These are phyloP conservation scores for Xylona heveae DNA, from an alignment of 495 filamentous ascomycete genomes.

Conservation along the genomic window DNA sequence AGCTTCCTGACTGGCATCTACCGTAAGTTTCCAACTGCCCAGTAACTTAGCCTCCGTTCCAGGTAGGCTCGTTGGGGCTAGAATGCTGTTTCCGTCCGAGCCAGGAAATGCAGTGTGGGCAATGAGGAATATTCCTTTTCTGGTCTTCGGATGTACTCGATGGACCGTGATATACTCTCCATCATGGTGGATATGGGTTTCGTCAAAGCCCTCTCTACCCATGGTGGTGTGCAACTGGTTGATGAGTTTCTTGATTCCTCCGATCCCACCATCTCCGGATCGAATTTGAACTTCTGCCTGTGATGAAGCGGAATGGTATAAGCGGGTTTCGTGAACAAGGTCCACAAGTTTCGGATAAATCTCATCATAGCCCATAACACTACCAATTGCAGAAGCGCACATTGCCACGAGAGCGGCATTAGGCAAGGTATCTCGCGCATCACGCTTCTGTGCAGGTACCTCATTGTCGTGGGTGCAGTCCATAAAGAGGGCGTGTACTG, in stretches of 20 bases:
- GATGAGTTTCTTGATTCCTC: constrained; percentile 68
- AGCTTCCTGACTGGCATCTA: constrained; percentile 44
- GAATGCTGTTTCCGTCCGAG: constrained; percentile 51
- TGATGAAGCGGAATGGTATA: constrained; percentile 57
- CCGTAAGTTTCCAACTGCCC: constrained; percentile 76
- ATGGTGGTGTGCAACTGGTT: constrained; percentile 86
- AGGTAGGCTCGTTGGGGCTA: constrained; percentile 53
- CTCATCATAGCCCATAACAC: constrained; percentile 98
- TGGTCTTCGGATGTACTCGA: constrained; percentile 69
- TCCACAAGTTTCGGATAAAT: constrained; percentile 83
- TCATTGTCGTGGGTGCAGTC: constrained; percentile 99
- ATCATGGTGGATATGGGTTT: constrained; percentile 93
- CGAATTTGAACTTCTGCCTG: constrained; percentile 33
- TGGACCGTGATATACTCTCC: constrained; percentile 92
- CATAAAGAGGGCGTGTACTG: constrained; percentile 91
- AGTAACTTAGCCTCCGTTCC: constrained; percentile 57
- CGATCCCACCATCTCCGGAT: constrained; percentile 58
- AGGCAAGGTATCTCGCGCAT: constrained; percentile 85
- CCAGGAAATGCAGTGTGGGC: constrained; percentile 89
- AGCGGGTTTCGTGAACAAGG: constrained; percentile 66
- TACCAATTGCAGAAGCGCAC: constrained; percentile 84
- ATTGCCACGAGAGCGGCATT: constrained; percentile 87
- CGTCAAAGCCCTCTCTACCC: constrained; percentile 82
- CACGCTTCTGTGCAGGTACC: constrained; percentile 83
- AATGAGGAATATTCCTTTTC: constrained; percentile 85